Percentiles rank a stretch among this genome's conserved stretches.
Evolutionary conservation across 208 protist genomes (phyloP).

Genomic region (Trypanosoma cruzi): DNA sequence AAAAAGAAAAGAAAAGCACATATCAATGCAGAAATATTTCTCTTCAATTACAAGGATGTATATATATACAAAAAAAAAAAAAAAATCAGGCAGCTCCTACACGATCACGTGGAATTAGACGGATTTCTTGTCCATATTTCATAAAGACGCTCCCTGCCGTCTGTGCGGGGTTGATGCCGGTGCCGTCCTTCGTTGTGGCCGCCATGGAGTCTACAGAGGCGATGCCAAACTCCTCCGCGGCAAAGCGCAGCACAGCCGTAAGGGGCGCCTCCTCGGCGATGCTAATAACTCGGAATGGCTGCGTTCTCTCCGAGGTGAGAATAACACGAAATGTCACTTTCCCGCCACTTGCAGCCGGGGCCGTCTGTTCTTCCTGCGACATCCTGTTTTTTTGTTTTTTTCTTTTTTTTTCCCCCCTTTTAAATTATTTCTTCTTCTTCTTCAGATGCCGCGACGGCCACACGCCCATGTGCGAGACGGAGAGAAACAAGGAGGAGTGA

Average conservation of each 20-base stretch:
- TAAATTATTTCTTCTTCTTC: background rate
- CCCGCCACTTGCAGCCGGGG: constrained; percentile 36
- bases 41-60: too few relatives aligned
- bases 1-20: background rate
- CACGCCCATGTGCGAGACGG: too few relatives aligned
- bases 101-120: constrained; percentile 95
- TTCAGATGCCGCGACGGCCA: too few relatives aligned
- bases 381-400: too few relatives aligned
- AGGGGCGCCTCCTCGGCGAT: constrained; percentile 96
- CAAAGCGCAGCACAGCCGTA: constrained; percentile 95
- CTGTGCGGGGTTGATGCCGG: constrained; percentile 96
- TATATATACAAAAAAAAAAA: background rate
- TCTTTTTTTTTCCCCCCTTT: too few relatives aligned
- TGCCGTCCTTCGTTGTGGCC: constrained; percentile 92
- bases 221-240: constrained; percentile 93
- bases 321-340: constrained; percentile 86
- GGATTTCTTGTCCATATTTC: constrained; percentile 95
- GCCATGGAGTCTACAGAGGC: constrained; percentile 82
- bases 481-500: too few relatives aligned
- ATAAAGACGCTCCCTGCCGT: constrained; percentile 94
- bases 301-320: constrained; percentile 80
- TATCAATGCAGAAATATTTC: too few relatives aligned
- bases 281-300: constrained; percentile 88
- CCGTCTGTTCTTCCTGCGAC: constrained; percentile 13
- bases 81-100: constrained; percentile 55